Evolutionary conservation across 2,329 filamentous ascomycete species (phyloP).

Genomic region (Parafenestella ontariensis): DNA sequence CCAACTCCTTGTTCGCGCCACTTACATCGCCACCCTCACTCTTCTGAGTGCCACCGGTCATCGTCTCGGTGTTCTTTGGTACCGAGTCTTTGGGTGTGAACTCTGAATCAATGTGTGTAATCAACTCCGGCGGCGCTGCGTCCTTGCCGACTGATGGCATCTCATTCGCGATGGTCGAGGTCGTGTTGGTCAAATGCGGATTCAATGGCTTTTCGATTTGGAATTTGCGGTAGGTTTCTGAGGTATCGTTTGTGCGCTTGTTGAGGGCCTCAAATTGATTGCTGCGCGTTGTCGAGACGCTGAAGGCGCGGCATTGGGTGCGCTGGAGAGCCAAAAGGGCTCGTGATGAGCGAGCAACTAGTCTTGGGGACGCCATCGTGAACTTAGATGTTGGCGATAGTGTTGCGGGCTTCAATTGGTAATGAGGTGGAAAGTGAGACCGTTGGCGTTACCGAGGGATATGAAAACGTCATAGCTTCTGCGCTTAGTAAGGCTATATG

Average conservation of each 20-base stretch:
- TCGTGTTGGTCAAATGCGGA: conserved; percentile 69
- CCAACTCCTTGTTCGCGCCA: conserved; percentile 35
- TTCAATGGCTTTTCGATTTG: conserved; percentile 66
- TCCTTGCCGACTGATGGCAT: conserved; percentile 66
- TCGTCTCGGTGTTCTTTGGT: conserved; percentile 68
- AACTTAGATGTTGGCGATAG: conserved; percentile 5
- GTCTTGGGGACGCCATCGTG: conserved; percentile 56
- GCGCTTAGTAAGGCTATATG: conserved; percentile 21
- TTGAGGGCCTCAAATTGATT: conserved; percentile 54
- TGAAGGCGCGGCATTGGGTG: conserved; percentile 49
- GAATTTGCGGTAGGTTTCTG: conserved; percentile 61
- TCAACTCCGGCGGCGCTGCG: conserved; percentile 65
- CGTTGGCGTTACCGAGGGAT: conserved; percentile 25
- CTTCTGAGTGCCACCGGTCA: conserved; percentile 69
- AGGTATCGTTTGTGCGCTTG: conserved; percentile 60
- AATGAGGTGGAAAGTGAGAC: conserved; percentile 9
- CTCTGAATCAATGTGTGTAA: conserved; percentile 62
- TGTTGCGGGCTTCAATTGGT: conserved; percentile 23
- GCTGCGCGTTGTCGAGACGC: conserved; percentile 43
- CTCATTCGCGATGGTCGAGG: conserved; percentile 67
- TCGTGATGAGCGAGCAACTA: conserved; percentile 55
- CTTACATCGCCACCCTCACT: conserved; percentile 48
- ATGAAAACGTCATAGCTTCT: conserved; percentile 33
- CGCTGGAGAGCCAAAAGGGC: conserved; percentile 45
- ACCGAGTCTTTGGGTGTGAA: conserved; percentile 66